Conservation (phyloP, 1,284 basidiomycete species). For the Austroboletus niveus region DNA sequence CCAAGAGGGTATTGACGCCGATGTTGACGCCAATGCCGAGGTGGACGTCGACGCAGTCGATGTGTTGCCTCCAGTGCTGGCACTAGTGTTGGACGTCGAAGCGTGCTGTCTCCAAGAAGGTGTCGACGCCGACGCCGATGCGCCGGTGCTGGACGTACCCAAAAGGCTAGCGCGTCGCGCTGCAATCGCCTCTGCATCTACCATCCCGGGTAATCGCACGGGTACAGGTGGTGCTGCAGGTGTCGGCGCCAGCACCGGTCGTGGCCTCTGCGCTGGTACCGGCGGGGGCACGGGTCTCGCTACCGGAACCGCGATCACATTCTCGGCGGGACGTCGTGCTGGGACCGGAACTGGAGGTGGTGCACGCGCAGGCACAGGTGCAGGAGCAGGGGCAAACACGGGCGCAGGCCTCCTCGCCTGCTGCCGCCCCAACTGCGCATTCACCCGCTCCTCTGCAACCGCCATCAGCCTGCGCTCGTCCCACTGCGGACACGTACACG, state of each 20-base stretch:
- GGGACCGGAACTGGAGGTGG: not conserved
- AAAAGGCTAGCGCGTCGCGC: too few species aligned
- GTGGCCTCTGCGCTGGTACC: not conserved
- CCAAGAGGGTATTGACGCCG: not conserved
- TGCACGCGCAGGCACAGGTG: too few species aligned
- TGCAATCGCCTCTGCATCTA: too few species aligned
- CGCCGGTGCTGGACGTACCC: not conserved
- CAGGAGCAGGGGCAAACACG: not conserved
- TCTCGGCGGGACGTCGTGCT: not conserved
- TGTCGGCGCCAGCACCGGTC: not conserved
- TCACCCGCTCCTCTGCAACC: constrained; percentile 34
- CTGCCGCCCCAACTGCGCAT: constrained; percentile 19
- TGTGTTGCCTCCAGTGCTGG: not conserved
- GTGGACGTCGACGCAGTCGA: not conserved
- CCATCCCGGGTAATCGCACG: too few species aligned
- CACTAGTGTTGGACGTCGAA: not conserved
- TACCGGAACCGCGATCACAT: not conserved
- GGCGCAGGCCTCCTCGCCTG: not conserved
- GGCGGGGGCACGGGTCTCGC: too few species aligned
- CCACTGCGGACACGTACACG: constrained; percentile 43
- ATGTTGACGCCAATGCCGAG: not conserved
- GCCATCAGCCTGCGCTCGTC: constrained; percentile 36
- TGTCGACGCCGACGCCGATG: not conserved
- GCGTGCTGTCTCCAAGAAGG: not conserved
- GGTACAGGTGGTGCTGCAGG: not conserved